A percentile compares a stretch with the other conserved stretches of the same genome.
Conservation (phyloP, 2,329 filamentous ascomycete genomes). For the Aspergillus hiratsukae region DNA sequence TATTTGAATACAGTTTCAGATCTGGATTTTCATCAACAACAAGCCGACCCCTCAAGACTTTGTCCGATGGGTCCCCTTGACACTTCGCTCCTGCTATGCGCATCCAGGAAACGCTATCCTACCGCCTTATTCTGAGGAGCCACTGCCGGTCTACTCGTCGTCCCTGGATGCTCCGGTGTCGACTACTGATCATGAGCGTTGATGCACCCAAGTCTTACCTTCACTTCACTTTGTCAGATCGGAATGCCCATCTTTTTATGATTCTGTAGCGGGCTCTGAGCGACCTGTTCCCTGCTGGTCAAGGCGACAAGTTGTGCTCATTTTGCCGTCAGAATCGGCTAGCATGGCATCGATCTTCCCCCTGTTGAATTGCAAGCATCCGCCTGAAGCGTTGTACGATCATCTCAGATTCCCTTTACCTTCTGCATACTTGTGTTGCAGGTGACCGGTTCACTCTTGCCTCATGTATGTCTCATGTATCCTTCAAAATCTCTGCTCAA, state of each 20-base stretch:
- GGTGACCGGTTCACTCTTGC: not conserved
- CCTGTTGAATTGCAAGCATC: no score
- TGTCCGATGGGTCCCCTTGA: conserved; percentile 3
- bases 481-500: not conserved
- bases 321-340: no score
- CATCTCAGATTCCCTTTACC: not conserved
- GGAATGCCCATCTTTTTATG: no score
- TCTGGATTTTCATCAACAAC: not conserved
- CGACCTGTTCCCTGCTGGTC: no score
- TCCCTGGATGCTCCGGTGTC: not conserved
- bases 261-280: no score
- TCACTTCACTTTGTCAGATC: no score
- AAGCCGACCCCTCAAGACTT: not conserved
- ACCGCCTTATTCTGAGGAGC: conserved; percentile 4
- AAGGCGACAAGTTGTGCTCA: no score
- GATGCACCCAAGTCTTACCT: no score
- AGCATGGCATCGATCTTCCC: no score
- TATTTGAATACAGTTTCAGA: not conserved
- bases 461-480: not conserved
- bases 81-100: conserved; percentile 12
- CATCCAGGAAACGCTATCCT: conserved; percentile 9
- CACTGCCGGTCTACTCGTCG: not conserved
- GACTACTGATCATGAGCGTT: not conserved
- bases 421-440: no score
- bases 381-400: no score